phyloP scores from a whole-genome alignment of 768 basidiomycete species.

The Auriscalpium microsporum region DNA sequence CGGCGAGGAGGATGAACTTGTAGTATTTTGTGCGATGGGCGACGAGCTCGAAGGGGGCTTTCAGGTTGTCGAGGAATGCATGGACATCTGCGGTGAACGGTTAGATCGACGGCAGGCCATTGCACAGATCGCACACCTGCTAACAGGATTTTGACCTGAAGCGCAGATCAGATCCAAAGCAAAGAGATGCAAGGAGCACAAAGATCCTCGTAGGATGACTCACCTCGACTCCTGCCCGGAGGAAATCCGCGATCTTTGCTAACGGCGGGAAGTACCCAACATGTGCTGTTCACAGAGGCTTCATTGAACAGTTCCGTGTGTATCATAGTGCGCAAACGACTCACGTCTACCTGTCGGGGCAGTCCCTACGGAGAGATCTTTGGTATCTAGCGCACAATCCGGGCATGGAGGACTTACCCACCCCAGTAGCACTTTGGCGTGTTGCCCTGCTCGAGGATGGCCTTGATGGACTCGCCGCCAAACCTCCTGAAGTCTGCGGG shows the following conservation, averaged over 20 bases:
- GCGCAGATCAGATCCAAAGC: constrained; percentile 1
- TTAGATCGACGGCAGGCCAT: background rate
- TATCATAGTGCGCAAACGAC: constrained; percentile 20
- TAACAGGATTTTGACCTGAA: constrained; percentile 67
- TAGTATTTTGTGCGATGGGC: constrained; percentile 87
- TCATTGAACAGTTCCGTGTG: background rate
- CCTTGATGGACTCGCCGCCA: constrained; percentile 75
- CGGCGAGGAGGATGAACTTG: constrained; percentile 66
- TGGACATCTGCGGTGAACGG: constrained; percentile 61
- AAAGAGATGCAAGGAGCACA: constrained; percentile 15
- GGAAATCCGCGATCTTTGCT: constrained; percentile 93
- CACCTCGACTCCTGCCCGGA: constrained; percentile 86
- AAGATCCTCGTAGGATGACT: constrained; percentile 19
- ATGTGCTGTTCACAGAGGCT: constrained; percentile 52
- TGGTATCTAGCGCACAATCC: background rate
- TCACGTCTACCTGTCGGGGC: constrained; percentile 91
- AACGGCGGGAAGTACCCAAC: constrained; percentile 95
- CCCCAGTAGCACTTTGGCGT: constrained; percentile 90
- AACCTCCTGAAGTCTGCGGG: constrained; percentile 83
- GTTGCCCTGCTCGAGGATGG: constrained; percentile 68
- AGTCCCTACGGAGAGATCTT: constrained; percentile 46
- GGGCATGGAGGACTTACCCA: constrained; percentile 28
- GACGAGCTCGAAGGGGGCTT: constrained; percentile 91
- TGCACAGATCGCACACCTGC: constrained; percentile 38
- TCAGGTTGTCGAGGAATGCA: constrained; percentile 95